phyloP scores from a whole-genome alignment of 2,329 filamentous ascomycete species.

The Fusarium sp. region DNA sequence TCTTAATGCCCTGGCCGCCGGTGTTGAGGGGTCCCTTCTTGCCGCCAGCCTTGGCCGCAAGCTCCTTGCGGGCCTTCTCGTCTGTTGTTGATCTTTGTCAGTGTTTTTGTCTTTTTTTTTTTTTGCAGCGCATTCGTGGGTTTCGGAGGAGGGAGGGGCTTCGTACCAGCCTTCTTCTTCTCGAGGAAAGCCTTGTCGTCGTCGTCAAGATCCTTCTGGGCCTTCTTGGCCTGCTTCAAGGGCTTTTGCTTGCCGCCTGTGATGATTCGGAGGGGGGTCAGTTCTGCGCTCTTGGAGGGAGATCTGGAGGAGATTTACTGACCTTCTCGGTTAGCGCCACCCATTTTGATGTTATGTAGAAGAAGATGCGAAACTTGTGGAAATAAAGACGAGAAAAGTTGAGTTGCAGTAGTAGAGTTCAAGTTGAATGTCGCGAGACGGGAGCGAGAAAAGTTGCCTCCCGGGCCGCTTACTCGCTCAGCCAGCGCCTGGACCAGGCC shows the following conservation, averaged over 20 bases:
- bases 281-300: not conserved
- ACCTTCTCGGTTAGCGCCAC: constrained; percentile 53
- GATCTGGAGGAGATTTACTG: constrained; percentile 17
- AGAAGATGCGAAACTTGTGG: constrained; percentile 10
- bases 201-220: constrained; percentile 81
- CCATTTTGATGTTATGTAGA: constrained; percentile 45
- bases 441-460: constrained; percentile 40
- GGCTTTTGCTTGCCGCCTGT: constrained; percentile 83
- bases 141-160: not conserved
- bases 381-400: constrained; percentile 27
- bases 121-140: not conserved
- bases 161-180: constrained; percentile 84
- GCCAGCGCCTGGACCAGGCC: constrained; percentile 15
- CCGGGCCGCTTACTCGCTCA: constrained; percentile 27
- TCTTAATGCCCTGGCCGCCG: constrained; percentile 91
- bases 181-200: constrained; percentile 83
- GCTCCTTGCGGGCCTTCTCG: constrained; percentile 83
- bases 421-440: constrained; percentile 27
- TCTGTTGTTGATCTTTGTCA: constrained; percentile 58
- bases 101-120: not conserved
- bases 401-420: constrained; percentile 9
- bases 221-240: constrained; percentile 89
- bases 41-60: constrained; percentile 81
- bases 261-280: constrained; percentile 49
- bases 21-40: constrained; percentile 84